A percentile compares a stretch with the other conserved stretches of the same genome.
Conservation (phyloP, 2,329 filamentous ascomycete species). For the Penicillium paneum region DNA sequence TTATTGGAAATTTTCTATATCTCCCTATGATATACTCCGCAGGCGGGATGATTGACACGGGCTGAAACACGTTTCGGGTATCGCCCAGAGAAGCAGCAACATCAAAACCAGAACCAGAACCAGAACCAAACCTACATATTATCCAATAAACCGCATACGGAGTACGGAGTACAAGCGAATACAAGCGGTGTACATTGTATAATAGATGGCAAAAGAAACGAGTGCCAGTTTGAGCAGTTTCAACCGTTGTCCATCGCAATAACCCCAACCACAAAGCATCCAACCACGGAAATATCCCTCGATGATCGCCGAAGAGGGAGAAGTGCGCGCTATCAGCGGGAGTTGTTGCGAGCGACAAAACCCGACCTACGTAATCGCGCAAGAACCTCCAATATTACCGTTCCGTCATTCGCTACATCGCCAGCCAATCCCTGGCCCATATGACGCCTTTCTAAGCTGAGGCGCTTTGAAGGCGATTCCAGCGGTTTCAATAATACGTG, state of each 20-base stretch:
- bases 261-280: not conserved
- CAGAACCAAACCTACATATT: not conserved
- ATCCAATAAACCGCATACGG: not conserved
- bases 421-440: not conserved
- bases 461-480: not conserved
- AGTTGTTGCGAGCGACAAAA: not conserved
- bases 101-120: not conserved
- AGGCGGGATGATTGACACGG: not conserved
- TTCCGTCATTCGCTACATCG: not conserved
- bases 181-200: not conserved
- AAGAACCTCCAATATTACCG: not conserved
- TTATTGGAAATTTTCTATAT: not conserved
- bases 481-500: not conserved
- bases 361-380: constrained; percentile 5
- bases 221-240: not conserved
- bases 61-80: constrained; percentile 2
- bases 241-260: constrained; percentile 2
- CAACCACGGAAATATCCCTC: not conserved
- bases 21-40: not conserved
- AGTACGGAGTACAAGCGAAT: not conserved
- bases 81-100: not conserved
- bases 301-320: not conserved
- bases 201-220: not conserved
- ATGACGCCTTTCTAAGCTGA: not conserved
- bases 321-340: not conserved